Base-by-base conservation (phyloP, 164 flowering plant genomes). In the Malania oleifera region DNA sequence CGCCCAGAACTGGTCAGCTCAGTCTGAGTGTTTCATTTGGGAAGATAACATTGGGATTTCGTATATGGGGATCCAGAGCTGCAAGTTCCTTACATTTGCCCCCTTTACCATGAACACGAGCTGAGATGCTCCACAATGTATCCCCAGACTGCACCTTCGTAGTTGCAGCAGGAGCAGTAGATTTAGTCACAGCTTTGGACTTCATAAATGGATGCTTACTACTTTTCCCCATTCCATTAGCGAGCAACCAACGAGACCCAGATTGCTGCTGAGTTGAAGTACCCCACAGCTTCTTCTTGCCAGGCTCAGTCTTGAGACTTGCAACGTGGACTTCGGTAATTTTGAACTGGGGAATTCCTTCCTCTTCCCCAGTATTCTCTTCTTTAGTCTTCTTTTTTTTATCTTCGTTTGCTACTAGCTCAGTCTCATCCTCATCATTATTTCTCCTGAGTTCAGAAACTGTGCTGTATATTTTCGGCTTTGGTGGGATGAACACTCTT, bases 401-500 rank as follows among this genome's bases (percentile, higher is more conserved):
- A 27, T 67, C 71, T 25, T 43, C 70, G 45, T 57, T 67, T 27
- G 24, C 45, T 20, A 23, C 44, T 24, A 48, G 40, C 57, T 70
- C 78, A 13, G 73, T 23, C 44, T 75, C 84, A 37, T 82, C 81
- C 7, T 82, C 84, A 41, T 83, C 82, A 19, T 57, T 35, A 35
- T 60, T 53, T 1, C 37, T 74, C 22, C 63, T 72, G 2, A 72
- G 43, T 31, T 65, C 68, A 4, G 88, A 77, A 38, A 88, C 89
- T 19, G 72, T 79, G 61, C 75, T 44, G 60, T 74, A 84, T 64
- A 91, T 77, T 76, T 61, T 88, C 17, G 91, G 91, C 67, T 88
- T 91, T 52, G 93, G 96, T 50, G 89, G 90, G 22, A 86, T 71
- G 62, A 86, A 84, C 13, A 86, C 89, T 74, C 97, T 77, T 76